Conservation (phyloP, 1,284 basidiomycete species). For the Amylostereum areolatum region DNA sequence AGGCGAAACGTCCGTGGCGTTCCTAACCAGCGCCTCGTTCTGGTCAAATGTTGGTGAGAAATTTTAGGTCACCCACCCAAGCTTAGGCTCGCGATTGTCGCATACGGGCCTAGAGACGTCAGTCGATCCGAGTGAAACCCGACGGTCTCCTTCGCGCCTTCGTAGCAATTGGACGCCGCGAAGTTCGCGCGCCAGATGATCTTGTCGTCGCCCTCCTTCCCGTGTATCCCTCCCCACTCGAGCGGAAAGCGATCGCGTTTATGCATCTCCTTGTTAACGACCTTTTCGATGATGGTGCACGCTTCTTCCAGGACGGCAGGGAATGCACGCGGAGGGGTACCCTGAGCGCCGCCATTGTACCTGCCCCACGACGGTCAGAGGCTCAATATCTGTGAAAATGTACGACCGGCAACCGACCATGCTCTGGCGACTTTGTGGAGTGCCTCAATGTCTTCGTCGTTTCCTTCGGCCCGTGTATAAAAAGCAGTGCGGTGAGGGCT, state of each 20-base stretch:
- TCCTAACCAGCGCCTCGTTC: conserved; percentile 32
- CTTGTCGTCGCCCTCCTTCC: conserved; percentile 24
- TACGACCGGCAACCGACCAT: conserved; percentile 49
- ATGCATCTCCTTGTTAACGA: conserved; percentile 72
- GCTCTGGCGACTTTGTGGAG: conserved; percentile 10
- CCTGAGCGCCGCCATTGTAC: conserved; percentile 70
- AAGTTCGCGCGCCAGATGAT: conserved; percentile 81
- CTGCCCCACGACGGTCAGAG: conserved; percentile 30
- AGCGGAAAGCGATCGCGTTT: conserved; percentile 57
- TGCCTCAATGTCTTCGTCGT: conserved; percentile 34
- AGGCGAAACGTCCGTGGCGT: conserved; percentile 73
- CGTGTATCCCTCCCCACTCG: conserved; percentile 62
- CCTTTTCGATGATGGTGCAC: conserved; percentile 66
- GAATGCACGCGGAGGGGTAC: conserved; percentile 54
- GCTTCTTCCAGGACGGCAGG: conserved; percentile 74
- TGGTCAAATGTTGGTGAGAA: not conserved
- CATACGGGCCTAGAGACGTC: conserved; percentile 84
- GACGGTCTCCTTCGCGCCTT: conserved; percentile 79
- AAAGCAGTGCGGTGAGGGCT: conserved; percentile 82
- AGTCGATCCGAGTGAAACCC: conserved; percentile 79
- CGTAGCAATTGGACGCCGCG: conserved; percentile 87
- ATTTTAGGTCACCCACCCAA: conserved; percentile 51
- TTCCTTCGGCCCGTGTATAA: conserved; percentile 33
- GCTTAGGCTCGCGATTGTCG: conserved; percentile 89
- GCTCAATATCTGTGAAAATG: not conserved